phyloP scores from a whole-genome alignment of 805 yeast genomes.

The Myxozyma vanderwaltii region DNA sequence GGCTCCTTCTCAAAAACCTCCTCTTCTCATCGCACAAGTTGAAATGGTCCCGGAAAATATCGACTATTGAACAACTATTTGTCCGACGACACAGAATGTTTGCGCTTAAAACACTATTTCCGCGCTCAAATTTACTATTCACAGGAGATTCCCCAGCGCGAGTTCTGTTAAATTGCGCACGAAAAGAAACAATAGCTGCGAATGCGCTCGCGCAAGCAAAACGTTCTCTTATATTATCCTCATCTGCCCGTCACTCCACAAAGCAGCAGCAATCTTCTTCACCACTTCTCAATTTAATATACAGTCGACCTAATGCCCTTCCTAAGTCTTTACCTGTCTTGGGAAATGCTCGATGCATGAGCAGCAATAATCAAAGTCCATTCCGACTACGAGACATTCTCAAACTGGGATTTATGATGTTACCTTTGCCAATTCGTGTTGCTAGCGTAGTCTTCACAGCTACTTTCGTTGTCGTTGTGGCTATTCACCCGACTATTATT shows the following conservation, averaged over 20 bases:
- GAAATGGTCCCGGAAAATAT: no score
- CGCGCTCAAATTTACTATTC: neutral
- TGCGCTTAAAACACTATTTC: constrained; percentile 1
- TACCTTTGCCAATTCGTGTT: constrained; percentile 23
- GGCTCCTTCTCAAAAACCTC: no score
- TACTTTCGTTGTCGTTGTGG: constrained; percentile 15
- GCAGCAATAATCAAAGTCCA: neutral
- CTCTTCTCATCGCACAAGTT: no score
- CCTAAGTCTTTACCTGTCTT: neutral
- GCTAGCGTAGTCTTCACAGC: constrained; percentile 16
- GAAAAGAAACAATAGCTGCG: no score
- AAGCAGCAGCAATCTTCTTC: neutral
- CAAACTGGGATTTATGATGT: neutral
- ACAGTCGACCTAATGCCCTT: neutral
- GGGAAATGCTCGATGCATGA: neutral
- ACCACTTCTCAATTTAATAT: neutral
- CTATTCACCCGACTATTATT: constrained; percentile 17
- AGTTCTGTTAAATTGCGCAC: neutral
- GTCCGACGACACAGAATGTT: neutral
- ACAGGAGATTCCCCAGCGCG: neutral
- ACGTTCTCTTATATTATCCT: neutral
- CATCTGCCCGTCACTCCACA: neutral
- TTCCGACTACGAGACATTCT: neutral
- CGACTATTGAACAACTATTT: no score
- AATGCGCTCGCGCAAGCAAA: neutral